Evolutionary conservation across 2,329 filamentous ascomycete species (phyloP), one percentile per base, ranked within the genome.

Genomic region (Pyrenochaeta sp.): DNA sequence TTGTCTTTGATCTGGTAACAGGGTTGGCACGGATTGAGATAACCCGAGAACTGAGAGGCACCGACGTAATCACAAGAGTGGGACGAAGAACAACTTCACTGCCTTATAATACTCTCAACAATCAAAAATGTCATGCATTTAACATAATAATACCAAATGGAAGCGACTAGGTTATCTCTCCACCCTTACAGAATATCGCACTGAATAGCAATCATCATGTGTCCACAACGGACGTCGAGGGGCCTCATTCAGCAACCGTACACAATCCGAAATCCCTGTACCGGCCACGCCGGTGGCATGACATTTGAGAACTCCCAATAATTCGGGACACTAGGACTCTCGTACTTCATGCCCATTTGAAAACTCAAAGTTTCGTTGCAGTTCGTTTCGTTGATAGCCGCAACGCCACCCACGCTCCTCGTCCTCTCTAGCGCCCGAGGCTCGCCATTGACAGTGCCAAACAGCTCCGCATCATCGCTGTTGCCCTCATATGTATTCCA

Each of bases 331-430:
- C 37, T 42, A 7, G 17, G 31, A 7, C 56, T 52, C n/a, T 63
- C 37, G 17, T 49, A 61, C 22, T 48, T 45, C 58, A 66, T 58
- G 6, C 56, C 55, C 57, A 67, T 63, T 41, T 62, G 56, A 31
- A 65, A 67, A 9, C 61, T 64, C 37, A 67, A 29, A 14, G 58
- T 64, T 31, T 61, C 53, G 35, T 58, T 63, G 26, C 63, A 68
- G 10, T 28, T 29, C 23, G 45, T 51, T 23, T 47, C 23, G 9
- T 53, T 55, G 7, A 67, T 40, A 0, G 55, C 53, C 6, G 58
- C 45, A 5, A 61, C 30, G 3, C 56, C 57, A 3, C 51, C 55
- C 3, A 44, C 51, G 7, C 43, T 45, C 36, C 55, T 51, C 32
- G 45, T 54, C 23, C 24, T 23, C 15, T 49, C 26, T 18, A 61